Evolutionary conservation across 1,139 yeast genomes (phyloP), one percentile per base, ranked within the genome.

Genomic region (Meyerozyma elateridarum): DNA sequence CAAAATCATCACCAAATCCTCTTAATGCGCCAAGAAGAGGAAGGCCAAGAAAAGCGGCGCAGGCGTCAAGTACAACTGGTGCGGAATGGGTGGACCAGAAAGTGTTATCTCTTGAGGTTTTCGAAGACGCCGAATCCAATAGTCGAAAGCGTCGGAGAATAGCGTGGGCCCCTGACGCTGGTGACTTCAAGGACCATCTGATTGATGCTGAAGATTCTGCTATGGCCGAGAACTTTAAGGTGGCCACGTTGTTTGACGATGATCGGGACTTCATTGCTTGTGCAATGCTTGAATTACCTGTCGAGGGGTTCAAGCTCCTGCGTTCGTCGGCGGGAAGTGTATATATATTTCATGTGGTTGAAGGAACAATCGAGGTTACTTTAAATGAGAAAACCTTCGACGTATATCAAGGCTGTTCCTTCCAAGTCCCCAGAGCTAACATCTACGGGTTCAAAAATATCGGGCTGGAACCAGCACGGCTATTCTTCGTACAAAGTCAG

Each of bases 341-440:
- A 39, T 81, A 82, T 45, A 76, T 82, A 20, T 88, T 87, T 51
- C 83, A 78, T 51, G 87, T 88, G 21, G 70, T 82, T 8, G 62
- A 68, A 26, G 97, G 97, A 0, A 49, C 71, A 2, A 55, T 85
- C 9, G 85, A 85, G 47, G 89, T 85, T 3, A 72, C 76, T 1
- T 46, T 89, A 6, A 73, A 78, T 27, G 76, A 74, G 6, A 67
- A 67, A 17, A 66, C 61, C 15, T 85, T 89, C 49, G 61, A 76
- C 5, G 83, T 81, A 6, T 70, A 76, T 0, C 63, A 70, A 39
- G 96, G 95, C 1, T 84, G 95, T 36, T 74, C 91, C 2, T 80
- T 88, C 47, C 85, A 83, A 44, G 71, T 88, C 3, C 96, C 96
- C 0, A 71, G 82, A 58, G 82, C 80, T 4, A 85, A 83, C 49